These are phyloP conservation scores for Lachancea lanzarotensis DNA, from an alignment of 805 yeast genomes.

Conservation along the genomic window DNA sequence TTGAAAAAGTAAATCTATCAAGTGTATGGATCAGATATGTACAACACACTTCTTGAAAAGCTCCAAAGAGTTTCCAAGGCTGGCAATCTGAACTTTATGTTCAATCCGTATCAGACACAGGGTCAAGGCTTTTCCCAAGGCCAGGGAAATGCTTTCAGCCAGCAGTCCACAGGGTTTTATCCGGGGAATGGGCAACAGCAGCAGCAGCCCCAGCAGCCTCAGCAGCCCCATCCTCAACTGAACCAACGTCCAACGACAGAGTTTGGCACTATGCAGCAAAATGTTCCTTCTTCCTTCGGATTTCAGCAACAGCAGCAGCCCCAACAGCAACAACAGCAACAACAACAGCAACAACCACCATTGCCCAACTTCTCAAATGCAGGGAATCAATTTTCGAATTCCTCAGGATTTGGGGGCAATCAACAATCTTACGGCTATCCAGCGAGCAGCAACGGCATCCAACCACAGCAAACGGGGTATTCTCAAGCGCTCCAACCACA, in stretches of 20 bases:
- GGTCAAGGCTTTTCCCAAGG: background rate
- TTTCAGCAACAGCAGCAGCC: conserved; percentile 4
- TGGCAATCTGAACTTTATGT: conserved; percentile 5
- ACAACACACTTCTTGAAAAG: background rate
- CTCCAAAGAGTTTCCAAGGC: background rate
- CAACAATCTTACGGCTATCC: background rate
- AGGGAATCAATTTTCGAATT: background rate
- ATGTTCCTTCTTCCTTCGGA: conserved; percentile 9
- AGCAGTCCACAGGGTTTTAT: conserved; percentile 8
- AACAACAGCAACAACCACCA: conserved; percentile 5
- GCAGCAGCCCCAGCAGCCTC: conserved; percentile 3
- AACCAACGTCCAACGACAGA: conserved; percentile 13
- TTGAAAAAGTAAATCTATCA: background rate
- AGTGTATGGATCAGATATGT: background rate
- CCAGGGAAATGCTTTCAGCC: conserved; percentile 5
- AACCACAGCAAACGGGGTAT: conserved; percentile 14
- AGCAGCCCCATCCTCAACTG: conserved; percentile 4
- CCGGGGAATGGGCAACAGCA: conserved; percentile 8
- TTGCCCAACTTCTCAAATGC: conserved; percentile 5
- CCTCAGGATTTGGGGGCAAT: conserved; percentile 2
- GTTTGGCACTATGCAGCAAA: conserved; percentile 15
- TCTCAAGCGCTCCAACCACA: conserved; percentile 11
- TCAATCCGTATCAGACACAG: conserved; percentile 9
- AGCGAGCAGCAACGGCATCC: background rate
- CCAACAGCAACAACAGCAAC: conserved; percentile 5